phyloP scores from a whole-genome alignment of 2,329 filamentous ascomycete genomes.

The Stromatinia cepivora region DNA sequence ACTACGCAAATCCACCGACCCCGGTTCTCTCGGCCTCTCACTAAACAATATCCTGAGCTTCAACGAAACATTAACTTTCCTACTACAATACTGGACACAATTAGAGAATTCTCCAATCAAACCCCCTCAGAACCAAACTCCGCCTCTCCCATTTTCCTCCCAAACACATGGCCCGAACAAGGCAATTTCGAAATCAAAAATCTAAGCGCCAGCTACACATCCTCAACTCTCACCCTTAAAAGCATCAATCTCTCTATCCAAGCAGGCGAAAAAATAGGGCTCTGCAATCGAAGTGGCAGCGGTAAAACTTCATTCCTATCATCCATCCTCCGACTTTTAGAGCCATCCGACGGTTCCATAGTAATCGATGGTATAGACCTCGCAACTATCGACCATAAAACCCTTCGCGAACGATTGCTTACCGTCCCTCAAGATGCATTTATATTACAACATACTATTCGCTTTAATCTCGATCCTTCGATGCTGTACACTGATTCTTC shows the following conservation, averaged over 20 bases:
- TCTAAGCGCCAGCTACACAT: slow-evolving; percentile 17
- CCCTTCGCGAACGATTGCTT: neutral
- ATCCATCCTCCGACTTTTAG: slow-evolving; percentile 50
- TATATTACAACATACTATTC: neutral
- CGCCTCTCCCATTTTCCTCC: neutral
- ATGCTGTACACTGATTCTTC: neutral
- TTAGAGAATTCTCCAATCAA: slow-evolving; percentile 20
- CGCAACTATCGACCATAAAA: neutral
- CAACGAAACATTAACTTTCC: slow-evolving; percentile 24
- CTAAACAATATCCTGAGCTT: slow-evolving; percentile 34
- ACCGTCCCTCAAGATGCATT: neutral
- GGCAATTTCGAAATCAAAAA: slow-evolving; percentile 27
- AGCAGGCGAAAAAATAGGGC: slow-evolving; percentile 38
- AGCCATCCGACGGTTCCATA: slow-evolving; percentile 43
- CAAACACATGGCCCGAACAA: slow-evolving; percentile 16
- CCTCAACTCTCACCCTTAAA: slow-evolving; percentile 34
- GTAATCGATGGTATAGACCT: slow-evolving; percentile 1
- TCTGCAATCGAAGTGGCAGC: slow-evolving; percentile 32
- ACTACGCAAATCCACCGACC: slow-evolving; percentile 29
- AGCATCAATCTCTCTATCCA: slow-evolving; percentile 38
- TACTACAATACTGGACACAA: slow-evolving; percentile 28
- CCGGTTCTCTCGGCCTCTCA: slow-evolving; percentile 34
- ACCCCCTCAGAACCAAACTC: slow-evolving; percentile 19
- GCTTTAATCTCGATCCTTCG: neutral
- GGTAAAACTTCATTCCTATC: slow-evolving; percentile 48